Conservation (phyloP, 805 yeast genomes). For the Debaryomyces maramus region DNA sequence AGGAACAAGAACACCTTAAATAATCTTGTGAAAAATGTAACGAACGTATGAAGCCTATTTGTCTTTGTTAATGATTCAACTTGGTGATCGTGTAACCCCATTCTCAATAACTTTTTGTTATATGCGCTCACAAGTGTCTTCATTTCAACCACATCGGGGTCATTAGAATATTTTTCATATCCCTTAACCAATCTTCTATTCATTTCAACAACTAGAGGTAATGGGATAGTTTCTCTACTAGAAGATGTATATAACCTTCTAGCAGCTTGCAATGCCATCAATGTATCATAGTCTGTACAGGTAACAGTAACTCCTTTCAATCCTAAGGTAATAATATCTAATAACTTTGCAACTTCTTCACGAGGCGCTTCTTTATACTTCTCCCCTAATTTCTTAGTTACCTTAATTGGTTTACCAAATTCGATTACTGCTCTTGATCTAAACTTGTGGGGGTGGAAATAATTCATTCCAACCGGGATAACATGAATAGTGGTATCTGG, state of each 20-base stretch:
- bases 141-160: slow-evolving; percentile 33
- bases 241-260: slow-evolving; percentile 39
- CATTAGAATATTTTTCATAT: slow-evolving; percentile 32
- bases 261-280: slow-evolving; percentile 45
- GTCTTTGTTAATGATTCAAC: slow-evolving; percentile 29
- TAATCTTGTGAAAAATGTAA: slow-evolving; percentile 26
- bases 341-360: slow-evolving; percentile 26
- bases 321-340: slow-evolving; percentile 31
- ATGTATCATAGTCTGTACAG: slow-evolving; percentile 42
- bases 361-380: slow-evolving; percentile 27
- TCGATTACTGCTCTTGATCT: slow-evolving; percentile 43
- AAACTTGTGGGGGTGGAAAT: slow-evolving; percentile 43
- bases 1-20: slow-evolving; percentile 28
- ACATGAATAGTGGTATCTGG: slow-evolving; percentile 28
- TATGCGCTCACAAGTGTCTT: slow-evolving; percentile 32
- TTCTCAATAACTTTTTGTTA: slow-evolving; percentile 28
- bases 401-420: slow-evolving; percentile 42
- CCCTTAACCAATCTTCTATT: slow-evolving; percentile 39
- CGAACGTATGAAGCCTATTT: slow-evolving; percentile 21
- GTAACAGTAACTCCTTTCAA: slow-evolving; percentile 42
- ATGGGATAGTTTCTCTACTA: slow-evolving; percentile 34
- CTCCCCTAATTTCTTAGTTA: slow-evolving; percentile 28
- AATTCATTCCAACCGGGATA: slow-evolving; percentile 43
- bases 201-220: slow-evolving; percentile 44
- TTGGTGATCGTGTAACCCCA: slow-evolving; percentile 44